Conservation (phyloP, 164 flowering plant species). For the Magnolia officinalis region DNA sequence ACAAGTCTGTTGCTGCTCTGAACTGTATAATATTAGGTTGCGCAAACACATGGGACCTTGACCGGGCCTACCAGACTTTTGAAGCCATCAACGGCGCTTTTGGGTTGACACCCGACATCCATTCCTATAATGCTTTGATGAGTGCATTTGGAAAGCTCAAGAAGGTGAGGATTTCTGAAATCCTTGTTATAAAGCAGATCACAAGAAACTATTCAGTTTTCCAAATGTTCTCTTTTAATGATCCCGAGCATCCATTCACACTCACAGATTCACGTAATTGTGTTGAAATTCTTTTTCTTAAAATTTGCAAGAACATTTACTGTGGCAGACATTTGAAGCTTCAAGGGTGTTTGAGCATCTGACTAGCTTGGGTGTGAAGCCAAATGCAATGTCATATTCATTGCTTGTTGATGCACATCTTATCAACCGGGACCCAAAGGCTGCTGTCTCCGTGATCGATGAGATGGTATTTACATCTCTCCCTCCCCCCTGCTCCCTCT, state of each 20-base stretch:
- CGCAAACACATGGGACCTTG: constrained; percentile 94
- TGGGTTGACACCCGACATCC: constrained; percentile 73
- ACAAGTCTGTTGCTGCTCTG: constrained; percentile 92
- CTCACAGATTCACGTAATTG: not conserved
- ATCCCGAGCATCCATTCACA: not conserved
- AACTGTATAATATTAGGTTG: constrained; percentile 90
- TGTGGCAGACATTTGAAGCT: constrained; percentile 81
- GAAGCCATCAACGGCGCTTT: constrained; percentile 63
- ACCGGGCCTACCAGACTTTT: constrained; percentile 93
- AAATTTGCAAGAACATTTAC: not conserved
- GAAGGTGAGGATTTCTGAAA: constrained; percentile 45
- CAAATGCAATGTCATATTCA: constrained; percentile 72
- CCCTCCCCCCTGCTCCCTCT: not conserved
- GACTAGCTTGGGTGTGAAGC: constrained; percentile 63
- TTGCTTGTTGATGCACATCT: constrained; percentile 91
- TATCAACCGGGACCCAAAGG: constrained; percentile 63
- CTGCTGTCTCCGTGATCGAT: constrained; percentile 68
- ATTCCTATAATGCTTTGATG: constrained; percentile 91
- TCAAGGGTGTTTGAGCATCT: constrained; percentile 79
- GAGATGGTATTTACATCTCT: constrained; percentile 56
- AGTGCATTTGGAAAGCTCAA: constrained; percentile 84
- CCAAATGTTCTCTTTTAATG: not conserved
- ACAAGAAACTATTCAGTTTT: not conserved
- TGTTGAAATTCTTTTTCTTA: not conserved
- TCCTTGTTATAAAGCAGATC: not conserved